A percentile compares a stretch with the other conserved stretches of the same genome.
Evolutionary conservation across 1,284 basidiomycete species (phyloP).

Genomic region (Leccinum subrobustum): DNA sequence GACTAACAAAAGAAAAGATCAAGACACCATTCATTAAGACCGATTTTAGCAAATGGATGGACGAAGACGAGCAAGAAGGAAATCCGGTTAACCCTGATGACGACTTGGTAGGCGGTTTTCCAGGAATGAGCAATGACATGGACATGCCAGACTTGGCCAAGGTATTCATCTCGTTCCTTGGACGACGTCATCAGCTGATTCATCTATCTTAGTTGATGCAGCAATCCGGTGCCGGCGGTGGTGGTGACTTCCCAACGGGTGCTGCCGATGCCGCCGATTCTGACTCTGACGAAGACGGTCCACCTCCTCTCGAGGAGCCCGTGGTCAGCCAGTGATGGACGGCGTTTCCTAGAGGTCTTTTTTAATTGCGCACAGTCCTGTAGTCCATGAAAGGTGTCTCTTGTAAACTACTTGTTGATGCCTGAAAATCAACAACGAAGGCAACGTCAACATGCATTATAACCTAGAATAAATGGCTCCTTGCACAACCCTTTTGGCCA

Average conservation of each 20-base stretch:
- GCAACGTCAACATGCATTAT: neutral
- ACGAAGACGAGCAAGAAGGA: constrained; percentile 92
- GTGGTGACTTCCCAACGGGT: neutral
- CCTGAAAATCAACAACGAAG: constrained; percentile 4
- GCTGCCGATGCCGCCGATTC: constrained; percentile 29
- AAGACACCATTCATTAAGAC: constrained; percentile 84
- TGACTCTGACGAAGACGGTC: constrained; percentile 65
- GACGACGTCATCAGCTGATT: constrained; percentile 7
- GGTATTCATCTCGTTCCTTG: constrained; percentile 35
- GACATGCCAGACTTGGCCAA: constrained; percentile 57
- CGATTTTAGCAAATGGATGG: constrained; percentile 91
- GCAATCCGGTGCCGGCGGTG: constrained; percentile 43
- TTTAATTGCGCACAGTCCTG: neutral
- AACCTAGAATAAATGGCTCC: neutral
- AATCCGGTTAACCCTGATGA: constrained; percentile 42
- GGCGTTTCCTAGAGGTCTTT: neutral
- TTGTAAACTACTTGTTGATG: constrained; percentile 19
- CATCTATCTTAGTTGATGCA: constrained; percentile 58
- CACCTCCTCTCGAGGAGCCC: constrained; percentile 73
- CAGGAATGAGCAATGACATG: constrained; percentile 46
- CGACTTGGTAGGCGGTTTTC: constrained; percentile 43
- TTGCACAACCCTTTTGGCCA: neutral
- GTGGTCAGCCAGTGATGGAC: constrained; percentile 34
- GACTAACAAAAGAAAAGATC: constrained; percentile 84
- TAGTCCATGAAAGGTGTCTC: constrained; percentile 6